Evolutionary conservation across 2,329 filamentous ascomycete genomes (phyloP).

Genomic region (Lachnellula arida): DNA sequence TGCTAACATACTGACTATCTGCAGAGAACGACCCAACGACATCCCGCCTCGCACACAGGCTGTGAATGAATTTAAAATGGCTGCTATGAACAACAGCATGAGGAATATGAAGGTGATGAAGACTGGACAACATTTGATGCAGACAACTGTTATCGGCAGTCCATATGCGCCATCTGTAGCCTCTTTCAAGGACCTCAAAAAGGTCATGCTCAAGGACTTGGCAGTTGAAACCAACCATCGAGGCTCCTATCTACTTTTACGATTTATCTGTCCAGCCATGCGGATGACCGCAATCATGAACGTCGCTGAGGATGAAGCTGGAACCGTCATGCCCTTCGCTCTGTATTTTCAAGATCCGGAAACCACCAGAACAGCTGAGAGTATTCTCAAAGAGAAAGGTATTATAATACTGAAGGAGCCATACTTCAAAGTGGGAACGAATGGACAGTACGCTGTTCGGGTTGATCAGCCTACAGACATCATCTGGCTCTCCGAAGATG

Average conservation of each 20-base stretch:
- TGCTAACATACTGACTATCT: neutral
- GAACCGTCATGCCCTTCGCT: constrained; percentile 31
- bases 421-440: constrained; percentile 40
- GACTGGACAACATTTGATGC: neutral
- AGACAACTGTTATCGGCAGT: constrained; percentile 2
- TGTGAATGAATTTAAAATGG: neutral
- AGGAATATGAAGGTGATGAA: neutral
- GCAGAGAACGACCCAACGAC: neutral
- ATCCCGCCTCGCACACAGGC: neutral
- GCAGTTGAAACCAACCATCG: constrained; percentile 39
- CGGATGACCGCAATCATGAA: constrained; percentile 9
- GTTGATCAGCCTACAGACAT: constrained; percentile 51
- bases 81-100: neutral
- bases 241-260: constrained; percentile 32
- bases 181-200: constrained; percentile 13
- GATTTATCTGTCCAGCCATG: neutral
- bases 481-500: constrained; percentile 32
- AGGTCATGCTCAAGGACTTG: constrained; percentile 24
- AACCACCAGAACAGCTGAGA: constrained; percentile 28
- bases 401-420: constrained; percentile 49
- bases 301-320: constrained; percentile 29
- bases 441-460: constrained; percentile 41
- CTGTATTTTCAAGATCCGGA: constrained; percentile 23
- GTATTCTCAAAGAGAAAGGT: constrained; percentile 33
- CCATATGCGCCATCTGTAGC: constrained; percentile 5